Evolutionary conservation across 2,329 filamentous ascomycete genomes (phyloP), one percentile per base, ranked within the genome.

Genomic region (Parasarocladium wereldwijsianum): DNA sequence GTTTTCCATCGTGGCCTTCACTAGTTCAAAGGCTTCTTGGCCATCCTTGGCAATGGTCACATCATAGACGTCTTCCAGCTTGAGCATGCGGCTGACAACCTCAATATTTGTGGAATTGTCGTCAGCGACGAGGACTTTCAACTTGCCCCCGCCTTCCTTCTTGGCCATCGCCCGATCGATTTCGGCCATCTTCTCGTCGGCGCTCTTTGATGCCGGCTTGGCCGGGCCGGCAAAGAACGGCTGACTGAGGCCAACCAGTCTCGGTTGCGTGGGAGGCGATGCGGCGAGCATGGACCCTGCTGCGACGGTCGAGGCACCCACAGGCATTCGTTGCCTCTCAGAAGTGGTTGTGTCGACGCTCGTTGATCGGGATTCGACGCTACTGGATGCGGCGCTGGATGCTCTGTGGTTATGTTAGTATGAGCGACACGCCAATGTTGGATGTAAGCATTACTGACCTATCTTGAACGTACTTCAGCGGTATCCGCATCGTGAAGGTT

Each of bases 31-130:
- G 0, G 86, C 86, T 53, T 93, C 82, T 50, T 92, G 81, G 0
- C 79, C 80, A 43, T 84, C 78, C 46, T 83, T 82, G 31, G 85
- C 86, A 29, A 93, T 77, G 0, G 81, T 87, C 11, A 93, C 83
- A 46, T 93, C 82, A 49, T 79, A 80, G n/a, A 85, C 68, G 19
- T 79, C 75, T 45, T 85, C 80, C 0, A 85, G 64, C 49, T 83
- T 84, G 17, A 77, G 57, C 67, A 77, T 72, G 31, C 66, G 58
- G 42, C 70, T 66, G 18, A 69, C 62, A 1, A 67, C 63, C 38
- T 72, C 61, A 34, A 72, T 61, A 35, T 75, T 71, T 40, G 65
- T 67, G 17, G 57, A 59, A 46, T 66, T 70, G 45, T 69, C 60
- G 37, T 94, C 86, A 0, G 86, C 86, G 9, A 94, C 85, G 7